Evolutionary conservation across 768 basidiomycete species (phyloP).

Genomic region (Boletellus ananiceps): DNA sequence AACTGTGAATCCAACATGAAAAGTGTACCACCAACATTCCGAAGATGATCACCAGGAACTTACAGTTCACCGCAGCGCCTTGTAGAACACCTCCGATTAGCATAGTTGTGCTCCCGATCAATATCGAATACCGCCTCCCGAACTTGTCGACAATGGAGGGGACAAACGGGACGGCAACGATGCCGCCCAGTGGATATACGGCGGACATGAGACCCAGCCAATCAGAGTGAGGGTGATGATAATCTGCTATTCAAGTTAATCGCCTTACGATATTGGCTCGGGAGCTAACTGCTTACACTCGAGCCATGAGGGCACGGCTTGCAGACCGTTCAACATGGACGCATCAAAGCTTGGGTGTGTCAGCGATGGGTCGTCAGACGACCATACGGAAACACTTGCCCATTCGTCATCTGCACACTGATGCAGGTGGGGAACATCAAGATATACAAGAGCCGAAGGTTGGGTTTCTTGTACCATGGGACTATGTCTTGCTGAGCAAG

Average conservation of each 20-base stretch:
- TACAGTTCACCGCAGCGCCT: background rate
- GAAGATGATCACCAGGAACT: background rate
- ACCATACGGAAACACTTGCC: background rate
- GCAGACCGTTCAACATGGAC: slow-evolving; percentile 61
- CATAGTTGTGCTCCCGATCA: background rate
- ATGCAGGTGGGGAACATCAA: slow-evolving; percentile 43
- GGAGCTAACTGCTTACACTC: slow-evolving; percentile 34
- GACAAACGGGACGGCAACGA: background rate
- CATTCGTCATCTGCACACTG: slow-evolving; percentile 6
- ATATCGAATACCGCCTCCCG: background rate
- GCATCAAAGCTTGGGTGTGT: slow-evolving; percentile 22
- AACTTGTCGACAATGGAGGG: background rate
- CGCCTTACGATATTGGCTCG: background rate
- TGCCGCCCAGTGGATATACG: background rate
- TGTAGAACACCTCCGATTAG: background rate
- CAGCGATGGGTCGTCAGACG: background rate
- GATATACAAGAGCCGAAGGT: slow-evolving; percentile 52
- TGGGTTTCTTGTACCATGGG: slow-evolving; percentile 60
- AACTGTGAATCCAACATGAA: background rate
- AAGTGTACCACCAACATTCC: too few relatives aligned
- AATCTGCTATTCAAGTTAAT: slow-evolving; percentile 37
- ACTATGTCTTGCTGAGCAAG: slow-evolving; percentile 39
- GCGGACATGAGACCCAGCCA: slow-evolving; percentile 35
- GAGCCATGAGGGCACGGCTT: slow-evolving; percentile 55
- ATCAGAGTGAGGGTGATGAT: slow-evolving; percentile 47